These are phyloP conservation scores for Kwoniella heveanensis DNA, from an alignment of 768 basidiomycete genomes.

Conservation along the genomic window DNA sequence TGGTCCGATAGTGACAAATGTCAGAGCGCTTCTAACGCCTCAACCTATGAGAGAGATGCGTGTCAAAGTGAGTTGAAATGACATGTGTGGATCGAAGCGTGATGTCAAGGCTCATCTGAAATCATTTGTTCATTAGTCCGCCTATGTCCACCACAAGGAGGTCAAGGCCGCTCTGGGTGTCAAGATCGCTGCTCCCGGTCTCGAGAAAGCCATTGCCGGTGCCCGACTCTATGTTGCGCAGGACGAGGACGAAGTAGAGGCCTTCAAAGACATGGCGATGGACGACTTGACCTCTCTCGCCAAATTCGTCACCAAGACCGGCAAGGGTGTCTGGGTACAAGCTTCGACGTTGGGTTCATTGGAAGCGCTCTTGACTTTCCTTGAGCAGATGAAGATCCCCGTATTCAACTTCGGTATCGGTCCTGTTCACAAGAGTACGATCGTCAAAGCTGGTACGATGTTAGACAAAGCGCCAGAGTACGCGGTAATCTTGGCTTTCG, in stretches of 20 bases:
- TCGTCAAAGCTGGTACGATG: constrained; percentile 91
- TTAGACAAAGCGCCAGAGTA: constrained; percentile 93
- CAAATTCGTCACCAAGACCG: constrained; percentile 89
- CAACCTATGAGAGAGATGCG: constrained; percentile 94
- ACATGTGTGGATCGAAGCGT: no score
- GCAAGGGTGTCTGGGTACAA: constrained; percentile 96
- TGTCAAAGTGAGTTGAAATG: constrained; percentile 71
- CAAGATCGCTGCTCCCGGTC: constrained; percentile 89
- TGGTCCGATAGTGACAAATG: constrained; percentile 92
- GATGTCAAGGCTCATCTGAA: neutral
- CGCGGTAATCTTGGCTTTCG: constrained; percentile 93
- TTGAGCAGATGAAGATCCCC: constrained; percentile 92
- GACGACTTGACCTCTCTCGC: constrained; percentile 85
- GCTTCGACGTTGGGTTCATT: constrained; percentile 95
- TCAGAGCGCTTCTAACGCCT: constrained; percentile 90
- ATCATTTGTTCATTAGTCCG: constrained; percentile 63
- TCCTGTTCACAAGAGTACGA: constrained; percentile 90
- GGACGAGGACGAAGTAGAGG: constrained; percentile 95
- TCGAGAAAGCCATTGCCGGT: constrained; percentile 97
- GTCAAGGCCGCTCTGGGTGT: constrained; percentile 96
- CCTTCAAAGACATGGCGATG: constrained; percentile 93
- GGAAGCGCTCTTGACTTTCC: constrained; percentile 93
- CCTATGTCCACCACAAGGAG: constrained; percentile 95
- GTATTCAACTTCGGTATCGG: constrained; percentile 98
- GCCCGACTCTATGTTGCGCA: constrained; percentile 88